These are phyloP conservation scores for Yamadazyma sp. DNA, from an alignment of 805 yeast species.

Conservation along the genomic window DNA sequence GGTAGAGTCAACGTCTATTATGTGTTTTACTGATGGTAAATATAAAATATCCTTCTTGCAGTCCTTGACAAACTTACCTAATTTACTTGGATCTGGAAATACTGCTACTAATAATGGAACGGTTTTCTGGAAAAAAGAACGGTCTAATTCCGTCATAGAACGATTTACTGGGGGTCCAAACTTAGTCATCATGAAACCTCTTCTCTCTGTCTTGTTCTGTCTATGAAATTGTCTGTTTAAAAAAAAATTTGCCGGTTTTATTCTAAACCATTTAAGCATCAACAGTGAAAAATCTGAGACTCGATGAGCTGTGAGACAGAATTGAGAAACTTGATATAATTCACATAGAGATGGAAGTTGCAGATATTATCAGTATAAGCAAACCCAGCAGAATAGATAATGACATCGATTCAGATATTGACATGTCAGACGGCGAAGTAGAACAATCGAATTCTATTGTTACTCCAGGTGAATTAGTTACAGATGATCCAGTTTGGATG, in stretches of 20 bases:
- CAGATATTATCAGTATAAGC: slow-evolving; percentile 36
- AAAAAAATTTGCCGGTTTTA: neutral
- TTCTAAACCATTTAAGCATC: neutral
- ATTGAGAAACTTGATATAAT: slow-evolving; percentile 1
- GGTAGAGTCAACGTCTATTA: slow-evolving; percentile 35
- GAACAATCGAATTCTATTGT: slow-evolving; percentile 44
- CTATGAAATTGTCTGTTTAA: slow-evolving; percentile 11
- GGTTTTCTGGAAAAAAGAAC: slow-evolving; percentile 55
- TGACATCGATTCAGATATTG: slow-evolving; percentile 33
- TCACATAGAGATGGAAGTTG: slow-evolving; percentile 18
- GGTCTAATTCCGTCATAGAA: slow-evolving; percentile 63
- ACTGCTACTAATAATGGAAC: slow-evolving; percentile 64
- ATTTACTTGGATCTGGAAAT: slow-evolving; percentile 61
- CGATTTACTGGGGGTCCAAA: slow-evolving; percentile 67
- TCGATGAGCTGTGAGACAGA: slow-evolving; percentile 1
- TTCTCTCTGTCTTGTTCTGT: slow-evolving; percentile 23
- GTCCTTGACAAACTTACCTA: slow-evolving; percentile 60
- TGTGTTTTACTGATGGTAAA: slow-evolving; percentile 68
- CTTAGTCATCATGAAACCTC: slow-evolving; percentile 24
- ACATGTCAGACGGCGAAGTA: slow-evolving; percentile 35
- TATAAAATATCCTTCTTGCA: slow-evolving; percentile 61
- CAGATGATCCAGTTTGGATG: slow-evolving; percentile 97
- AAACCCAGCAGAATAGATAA: slow-evolving; percentile 19
- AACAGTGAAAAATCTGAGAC: neutral
- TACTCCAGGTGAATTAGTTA: slow-evolving; percentile 95